Base-by-base conservation (phyloP, 2,329 filamentous ascomycete genomes). In the Cercospora sp. region DNA sequence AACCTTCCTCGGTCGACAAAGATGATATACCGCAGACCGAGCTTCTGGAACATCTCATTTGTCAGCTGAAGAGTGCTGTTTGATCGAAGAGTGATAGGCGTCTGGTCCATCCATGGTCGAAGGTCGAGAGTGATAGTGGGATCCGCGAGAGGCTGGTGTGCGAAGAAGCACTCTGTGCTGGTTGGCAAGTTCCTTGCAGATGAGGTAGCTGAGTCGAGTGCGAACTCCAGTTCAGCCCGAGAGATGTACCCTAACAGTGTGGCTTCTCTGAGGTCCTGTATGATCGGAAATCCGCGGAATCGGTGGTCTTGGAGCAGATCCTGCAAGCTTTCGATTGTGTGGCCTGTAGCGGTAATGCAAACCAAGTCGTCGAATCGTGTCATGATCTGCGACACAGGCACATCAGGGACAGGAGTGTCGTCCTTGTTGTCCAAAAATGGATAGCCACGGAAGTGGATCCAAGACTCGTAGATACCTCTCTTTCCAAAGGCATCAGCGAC, bases 101-200 rank as follows among this genome's bases (percentile, higher is more conserved):
- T 99, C 79, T 97, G 94, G 79, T 99, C 95, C 93, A 99, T 97
- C 95, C 95, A 99, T 2, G 94, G 94, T 7, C 94, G 86, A 10
- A 99, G 85, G 80, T 99, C 95, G 45, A 99, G 87, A 0, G 90
- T 93, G 16, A 88, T 86, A 20, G 86, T 83, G 0, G 92, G 91
- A 75, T 96, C 92, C 0, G 91, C 90, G 64, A 94, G 88, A 2
- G 91, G 90, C 76, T 94, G 91, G 77, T 96, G 92, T 0, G 88
- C 86, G 80, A 99, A 97, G 80, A 91, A 93, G 53, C 90, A 90
- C 77, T 94, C 91, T 0, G 93, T 91, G 68, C 91, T 89, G 0
- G 86, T 84, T 0, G 89, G 84, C 1, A 96, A 83, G 60, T 84
- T 85, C 51, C 88, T 85, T n/a, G 66, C 58, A 39, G 81, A 85